Evolutionary conservation across 139 green algal genomes (phyloP), one percentile per base, ranked within the genome.

Genomic region (Chlorella sp.): DNA sequence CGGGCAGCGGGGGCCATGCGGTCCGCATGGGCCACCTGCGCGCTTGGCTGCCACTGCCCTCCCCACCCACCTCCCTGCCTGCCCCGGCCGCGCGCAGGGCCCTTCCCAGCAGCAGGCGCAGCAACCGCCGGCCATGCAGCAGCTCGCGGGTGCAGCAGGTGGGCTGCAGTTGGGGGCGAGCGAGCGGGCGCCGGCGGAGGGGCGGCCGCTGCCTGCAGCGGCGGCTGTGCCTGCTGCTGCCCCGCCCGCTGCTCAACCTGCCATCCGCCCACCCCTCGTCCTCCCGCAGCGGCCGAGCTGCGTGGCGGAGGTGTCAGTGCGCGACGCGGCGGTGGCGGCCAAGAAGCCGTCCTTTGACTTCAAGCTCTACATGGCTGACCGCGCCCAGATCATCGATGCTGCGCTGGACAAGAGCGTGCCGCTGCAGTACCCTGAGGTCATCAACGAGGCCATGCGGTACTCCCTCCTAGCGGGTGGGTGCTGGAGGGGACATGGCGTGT

Each of bases 381-480:
- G 90, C 17, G 95, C 95, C 5, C 46, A 85, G 76, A 51, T 94
- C 60, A 94, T 98, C 5, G 95, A 98, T 76, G 81, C 91, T 48
- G 95, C 94, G 0, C 90, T 99, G 48, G 94, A 98, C 79, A 78
- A 77, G 17, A 88, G 94, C 40, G 87, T 98, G 41, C 96, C 97
- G 0, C 40, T 92, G 77, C 88, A 94, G 78, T 97, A 99, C 86
- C 97, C 97, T 0, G 94, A 99, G 72, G 86, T 88, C 46, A 90
- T 99, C 73, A 91, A 93, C 74, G 97, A 99, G 68, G 88, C 96
- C 48, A 99, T 99, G 97, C 86, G 97, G 54, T 86, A 86, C 81
- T 86, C 81, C 41, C 81, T 86, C 40, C 81, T 86, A 65, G 81
- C 81, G 60, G 81, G 74, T 84, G 73, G 74, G 64, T 60, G 73